Evolutionary conservation across 2,329 filamentous ascomycete genomes (phyloP).

Genomic region (Ploettnerulaceae sp.): DNA sequence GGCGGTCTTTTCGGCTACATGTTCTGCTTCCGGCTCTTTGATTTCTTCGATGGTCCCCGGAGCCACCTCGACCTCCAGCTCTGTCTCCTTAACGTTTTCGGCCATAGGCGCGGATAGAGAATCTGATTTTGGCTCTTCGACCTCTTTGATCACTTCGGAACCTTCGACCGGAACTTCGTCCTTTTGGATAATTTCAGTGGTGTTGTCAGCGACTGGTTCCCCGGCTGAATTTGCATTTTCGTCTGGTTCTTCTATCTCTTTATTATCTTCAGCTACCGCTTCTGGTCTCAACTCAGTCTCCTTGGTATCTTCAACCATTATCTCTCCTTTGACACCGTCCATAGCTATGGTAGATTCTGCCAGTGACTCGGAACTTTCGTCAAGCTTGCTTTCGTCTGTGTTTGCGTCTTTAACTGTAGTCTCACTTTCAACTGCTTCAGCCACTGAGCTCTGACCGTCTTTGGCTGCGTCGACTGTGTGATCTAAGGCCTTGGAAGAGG

Average conservation of each 20-base stretch:
- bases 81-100: not conserved
- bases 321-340: not conserved
- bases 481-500: not conserved
- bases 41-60: too few species aligned
- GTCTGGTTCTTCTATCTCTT: too few species aligned
- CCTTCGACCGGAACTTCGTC: not conserved
- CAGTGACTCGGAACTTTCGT: not conserved
- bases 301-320: slow-evolving; percentile 1
- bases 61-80: not conserved
- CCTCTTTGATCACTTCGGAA: not conserved
- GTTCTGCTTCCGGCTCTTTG: not conserved
- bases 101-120: too few species aligned
- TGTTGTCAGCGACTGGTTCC: not conserved
- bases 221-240: too few species aligned
- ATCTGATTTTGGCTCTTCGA: too few species aligned
- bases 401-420: slow-evolving; percentile 8
- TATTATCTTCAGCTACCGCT: not conserved
- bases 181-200: not conserved
- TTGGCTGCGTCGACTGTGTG: slow-evolving; percentile 2
- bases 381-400: not conserved
- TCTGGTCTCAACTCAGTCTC: not conserved
- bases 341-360: too few species aligned
- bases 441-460: not conserved
- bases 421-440: not conserved
- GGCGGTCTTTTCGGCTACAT: not conserved